Evolutionary conservation across 169 alveolate genomes (phyloP).

Genomic region (Plasmodium adleri): DNA sequence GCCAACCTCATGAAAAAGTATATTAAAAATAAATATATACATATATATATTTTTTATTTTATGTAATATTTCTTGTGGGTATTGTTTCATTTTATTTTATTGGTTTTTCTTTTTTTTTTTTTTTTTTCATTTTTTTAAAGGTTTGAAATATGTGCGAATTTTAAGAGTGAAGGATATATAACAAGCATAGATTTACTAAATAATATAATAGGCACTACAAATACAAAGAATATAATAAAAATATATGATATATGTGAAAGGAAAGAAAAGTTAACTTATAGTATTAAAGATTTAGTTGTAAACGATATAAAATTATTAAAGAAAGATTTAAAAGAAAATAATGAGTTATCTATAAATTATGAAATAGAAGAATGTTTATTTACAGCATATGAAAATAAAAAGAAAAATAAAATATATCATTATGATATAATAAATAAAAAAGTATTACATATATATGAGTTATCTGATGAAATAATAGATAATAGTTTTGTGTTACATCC

Average conservation of each 20-base stretch:
- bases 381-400: slow-evolving; percentile 36
- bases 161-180: slow-evolving; percentile 55
- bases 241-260: slow-evolving; percentile 53
- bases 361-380: slow-evolving; percentile 47
- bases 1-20: too few species aligned
- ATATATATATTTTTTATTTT: neutral
- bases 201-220: slow-evolving; percentile 42
- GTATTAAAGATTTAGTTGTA: slow-evolving; percentile 54
- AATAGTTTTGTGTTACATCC: slow-evolving; percentile 63
- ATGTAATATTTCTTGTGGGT: neutral
- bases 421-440: slow-evolving; percentile 33
- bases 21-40: neutral
- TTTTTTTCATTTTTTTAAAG: slow-evolving; percentile 8
- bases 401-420: slow-evolving; percentile 60
- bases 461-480: slow-evolving; percentile 29
- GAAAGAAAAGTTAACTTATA: slow-evolving; percentile 44
- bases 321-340: slow-evolving; percentile 11
- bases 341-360: neutral
- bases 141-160: slow-evolving; percentile 42
- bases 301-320: slow-evolving; percentile 52
- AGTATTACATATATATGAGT: slow-evolving; percentile 49
- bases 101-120: too few species aligned
- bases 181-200: slow-evolving; percentile 53
- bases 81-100: neutral
- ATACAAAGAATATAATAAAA: slow-evolving; percentile 43